Conservation (phyloP, 305 asterid genomes). For the Fraxinus sp. region DNA sequence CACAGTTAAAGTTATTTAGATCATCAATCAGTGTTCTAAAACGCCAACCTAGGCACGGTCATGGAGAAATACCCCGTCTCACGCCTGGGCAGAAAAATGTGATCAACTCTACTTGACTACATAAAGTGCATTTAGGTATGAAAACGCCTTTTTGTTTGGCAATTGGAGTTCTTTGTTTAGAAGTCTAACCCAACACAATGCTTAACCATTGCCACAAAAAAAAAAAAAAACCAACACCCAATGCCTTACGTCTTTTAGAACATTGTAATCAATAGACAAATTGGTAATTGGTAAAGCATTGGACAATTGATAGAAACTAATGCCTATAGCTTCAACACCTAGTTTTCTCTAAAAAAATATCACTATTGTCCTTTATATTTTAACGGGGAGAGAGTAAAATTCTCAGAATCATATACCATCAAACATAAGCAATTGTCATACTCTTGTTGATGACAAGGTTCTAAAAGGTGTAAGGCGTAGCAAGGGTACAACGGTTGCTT, state of each 20-base stretch:
- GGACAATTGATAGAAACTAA: not conserved
- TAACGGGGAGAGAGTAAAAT: not conserved
- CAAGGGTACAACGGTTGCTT: not conserved
- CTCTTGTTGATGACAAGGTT: not conserved
- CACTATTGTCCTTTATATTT: not conserved
- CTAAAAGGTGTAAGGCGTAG: not conserved
- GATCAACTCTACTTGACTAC: not conserved
- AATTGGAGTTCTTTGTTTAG: not conserved
- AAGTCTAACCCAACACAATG: not conserved
- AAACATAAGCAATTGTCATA: not conserved
- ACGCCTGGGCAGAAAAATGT: not conserved
- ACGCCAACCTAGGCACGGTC: not conserved
- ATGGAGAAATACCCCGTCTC: not conserved
- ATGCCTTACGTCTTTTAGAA: not conserved
- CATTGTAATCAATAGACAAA: not conserved
- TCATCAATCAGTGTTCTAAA: not conserved
- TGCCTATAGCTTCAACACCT: not conserved
- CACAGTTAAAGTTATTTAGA: not conserved
- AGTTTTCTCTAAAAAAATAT: not conserved
- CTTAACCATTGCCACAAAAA: not conserved
- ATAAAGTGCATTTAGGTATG: not conserved
- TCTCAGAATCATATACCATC: not conserved
- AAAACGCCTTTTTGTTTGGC: not conserved
- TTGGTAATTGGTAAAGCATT: not conserved
- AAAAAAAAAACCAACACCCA: not conserved